These are phyloP conservation scores for Taiwanofungus camphoratus DNA, from an alignment of 1,284 basidiomycete genomes.

Conservation along the genomic window DNA sequence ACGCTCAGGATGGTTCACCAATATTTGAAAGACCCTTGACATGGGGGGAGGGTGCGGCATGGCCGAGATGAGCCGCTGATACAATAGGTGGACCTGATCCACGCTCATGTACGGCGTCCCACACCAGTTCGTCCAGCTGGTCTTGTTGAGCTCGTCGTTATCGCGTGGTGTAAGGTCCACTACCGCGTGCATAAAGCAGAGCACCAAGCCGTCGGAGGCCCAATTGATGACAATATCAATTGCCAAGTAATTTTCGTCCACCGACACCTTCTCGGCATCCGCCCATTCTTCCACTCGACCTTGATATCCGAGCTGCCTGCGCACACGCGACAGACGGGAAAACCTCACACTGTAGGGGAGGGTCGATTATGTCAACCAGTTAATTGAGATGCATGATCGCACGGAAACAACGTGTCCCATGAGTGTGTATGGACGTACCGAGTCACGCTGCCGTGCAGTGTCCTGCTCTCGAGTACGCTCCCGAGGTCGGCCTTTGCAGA, in stretches of 20 bases:
- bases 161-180: slow-evolving; percentile 73
- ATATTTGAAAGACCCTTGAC: slow-evolving; percentile 78
- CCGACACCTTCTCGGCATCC: slow-evolving; percentile 62
- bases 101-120: slow-evolving; percentile 63
- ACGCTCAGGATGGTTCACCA: slow-evolving; percentile 48
- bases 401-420: slow-evolving; percentile 11
- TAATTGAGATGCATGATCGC: slow-evolving; percentile 3
- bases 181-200: slow-evolving; percentile 94
- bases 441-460: slow-evolving; percentile 88
- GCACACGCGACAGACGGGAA: slow-evolving; percentile 64
- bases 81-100: slow-evolving; percentile 55
- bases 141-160: slow-evolving; percentile 75
- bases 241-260: slow-evolving; percentile 80
- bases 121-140: slow-evolving; percentile 93
- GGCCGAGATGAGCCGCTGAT: slow-evolving; percentile 47
- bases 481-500: slow-evolving; percentile 76
- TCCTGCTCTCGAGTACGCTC: slow-evolving; percentile 73
- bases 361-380: slow-evolving; percentile 15
- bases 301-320: slow-evolving; percentile 57
- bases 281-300: slow-evolving; percentile 49
- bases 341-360: slow-evolving; percentile 61
- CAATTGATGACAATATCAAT: slow-evolving; percentile 94
- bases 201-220: slow-evolving; percentile 85
- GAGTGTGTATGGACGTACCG: slow-evolving; percentile 45
- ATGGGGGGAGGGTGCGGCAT: slow-evolving; percentile 44